phyloP scores from a whole-genome alignment of 1,284 basidiomycete species.

The Grifola frondosa region DNA sequence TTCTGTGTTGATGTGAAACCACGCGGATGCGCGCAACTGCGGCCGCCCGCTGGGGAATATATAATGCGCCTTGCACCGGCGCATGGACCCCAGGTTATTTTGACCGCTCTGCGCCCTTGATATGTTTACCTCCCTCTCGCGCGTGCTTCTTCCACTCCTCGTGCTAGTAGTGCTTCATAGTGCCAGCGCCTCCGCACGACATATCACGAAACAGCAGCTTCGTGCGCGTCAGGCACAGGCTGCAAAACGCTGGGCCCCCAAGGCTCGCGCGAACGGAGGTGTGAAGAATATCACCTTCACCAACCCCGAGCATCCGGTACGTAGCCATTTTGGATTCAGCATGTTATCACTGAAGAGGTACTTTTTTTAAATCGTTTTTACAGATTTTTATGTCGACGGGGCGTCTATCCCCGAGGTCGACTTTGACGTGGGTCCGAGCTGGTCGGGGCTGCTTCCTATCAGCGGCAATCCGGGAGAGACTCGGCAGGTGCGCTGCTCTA shows the following conservation, averaged over 20 bases:
- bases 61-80: no score
- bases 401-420: conserved; percentile 63
- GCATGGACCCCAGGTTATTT: no score
- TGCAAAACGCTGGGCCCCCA: conserved; percentile 17
- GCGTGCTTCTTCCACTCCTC: conserved; percentile 9
- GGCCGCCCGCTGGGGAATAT: no score
- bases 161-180: conserved; percentile 4
- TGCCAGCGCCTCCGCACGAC: conserved; percentile 7
- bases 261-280: conserved; percentile 4
- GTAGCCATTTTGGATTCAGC: conserved; percentile 16
- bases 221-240: conserved; percentile 26
- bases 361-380: not conserved
- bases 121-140: no score
- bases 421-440: conserved; percentile 74
- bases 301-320: conserved; percentile 61
- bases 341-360: not conserved
- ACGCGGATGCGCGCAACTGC: no score
- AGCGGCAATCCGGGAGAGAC: conserved; percentile 60
- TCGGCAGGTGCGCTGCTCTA: conserved; percentile 49
- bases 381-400: conserved; percentile 76
- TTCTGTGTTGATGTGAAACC: no score
- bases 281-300: conserved; percentile 70
- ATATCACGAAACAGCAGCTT: conserved; percentile 23
- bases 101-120: no score
- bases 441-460: conserved; percentile 73